Percentiles rank a stretch among this genome's conserved stretches.
phyloP scores from a whole-genome alignment of 257 asterid genomes.

The Forsythia suspensa region DNA sequence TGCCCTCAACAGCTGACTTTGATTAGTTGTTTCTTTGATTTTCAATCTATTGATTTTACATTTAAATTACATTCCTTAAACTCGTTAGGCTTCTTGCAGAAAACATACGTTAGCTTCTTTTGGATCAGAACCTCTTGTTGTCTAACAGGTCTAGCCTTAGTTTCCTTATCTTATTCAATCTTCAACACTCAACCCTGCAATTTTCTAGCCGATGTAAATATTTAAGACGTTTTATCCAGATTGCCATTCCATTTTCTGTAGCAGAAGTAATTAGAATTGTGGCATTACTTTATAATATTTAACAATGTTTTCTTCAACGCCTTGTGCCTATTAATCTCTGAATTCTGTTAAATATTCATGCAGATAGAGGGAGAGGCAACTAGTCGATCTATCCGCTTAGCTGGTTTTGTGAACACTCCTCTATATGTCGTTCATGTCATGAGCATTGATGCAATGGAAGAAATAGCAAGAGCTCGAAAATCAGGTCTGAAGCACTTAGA shows the following conservation, averaged over 20 bases:
- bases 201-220: neutral
- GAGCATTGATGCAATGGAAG: constrained; percentile 99
- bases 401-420: constrained; percentile 92
- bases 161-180: neutral
- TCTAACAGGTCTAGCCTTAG: neutral
- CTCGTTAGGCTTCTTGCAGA: neutral
- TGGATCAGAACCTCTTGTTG: neutral
- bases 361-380: constrained; percentile 99
- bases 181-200: neutral
- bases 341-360: constrained; percentile 22
- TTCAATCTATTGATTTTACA: neutral
- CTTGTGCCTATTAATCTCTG: constrained; percentile 4
- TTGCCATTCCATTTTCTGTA: neutral
- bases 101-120: neutral
- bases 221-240: neutral
- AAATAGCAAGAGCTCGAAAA: constrained; percentile 93
- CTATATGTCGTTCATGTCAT: constrained; percentile 94
- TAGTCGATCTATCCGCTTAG: constrained; percentile 87
- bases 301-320: neutral
- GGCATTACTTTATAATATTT: constrained; percentile 10
- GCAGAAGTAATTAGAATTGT: neutral
- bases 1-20: neutral
- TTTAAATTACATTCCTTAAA: neutral
- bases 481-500: constrained; percentile 52
- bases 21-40: neutral